Evolutionary conservation across 495 filamentous ascomycete species (phyloP).

Genomic region (Xylaria bambusicola): DNA sequence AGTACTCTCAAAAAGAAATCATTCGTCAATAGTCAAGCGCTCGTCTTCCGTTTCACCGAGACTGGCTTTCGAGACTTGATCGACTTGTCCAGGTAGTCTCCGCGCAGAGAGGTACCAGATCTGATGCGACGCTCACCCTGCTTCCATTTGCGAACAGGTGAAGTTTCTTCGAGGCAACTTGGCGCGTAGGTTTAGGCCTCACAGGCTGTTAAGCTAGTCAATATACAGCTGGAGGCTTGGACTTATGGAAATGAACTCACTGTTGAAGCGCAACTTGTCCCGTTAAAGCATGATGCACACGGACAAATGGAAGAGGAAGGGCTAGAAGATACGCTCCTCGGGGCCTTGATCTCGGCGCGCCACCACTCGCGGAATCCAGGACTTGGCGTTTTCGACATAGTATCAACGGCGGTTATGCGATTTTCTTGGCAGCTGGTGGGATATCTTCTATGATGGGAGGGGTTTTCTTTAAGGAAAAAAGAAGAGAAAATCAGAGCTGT

Average conservation of each 20-base stretch:
- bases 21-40: background rate
- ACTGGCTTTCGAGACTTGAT: slow-evolving; percentile 15
- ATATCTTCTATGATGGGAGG: too few species aligned
- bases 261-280: slow-evolving; percentile 17
- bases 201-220: slow-evolving; percentile 10
- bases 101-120: slow-evolving; percentile 25
- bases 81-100: slow-evolving; percentile 12
- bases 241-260: slow-evolving; percentile 8
- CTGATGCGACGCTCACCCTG: slow-evolving; percentile 25
- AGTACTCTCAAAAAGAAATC: background rate
- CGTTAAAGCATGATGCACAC: slow-evolving; percentile 34
- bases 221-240: background rate
- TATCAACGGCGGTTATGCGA: background rate
- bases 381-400: slow-evolving; percentile 20
- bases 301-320: slow-evolving; percentile 31
- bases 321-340: slow-evolving; percentile 10
- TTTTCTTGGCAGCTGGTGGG: background rate
- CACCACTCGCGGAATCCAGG: slow-evolving; percentile 28
- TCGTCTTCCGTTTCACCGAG: background rate
- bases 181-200: background rate
- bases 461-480: too few species aligned
- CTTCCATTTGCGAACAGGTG: slow-evolving; percentile 3
- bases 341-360: slow-evolving; percentile 22
- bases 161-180: slow-evolving; percentile 2
- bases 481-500: too few species aligned